A percentile compares a stretch with the other conserved stretches of the same genome.
Evolutionary conservation across 1,139 yeast genomes (phyloP).

Genomic region (Geotrichum histeridarum): DNA sequence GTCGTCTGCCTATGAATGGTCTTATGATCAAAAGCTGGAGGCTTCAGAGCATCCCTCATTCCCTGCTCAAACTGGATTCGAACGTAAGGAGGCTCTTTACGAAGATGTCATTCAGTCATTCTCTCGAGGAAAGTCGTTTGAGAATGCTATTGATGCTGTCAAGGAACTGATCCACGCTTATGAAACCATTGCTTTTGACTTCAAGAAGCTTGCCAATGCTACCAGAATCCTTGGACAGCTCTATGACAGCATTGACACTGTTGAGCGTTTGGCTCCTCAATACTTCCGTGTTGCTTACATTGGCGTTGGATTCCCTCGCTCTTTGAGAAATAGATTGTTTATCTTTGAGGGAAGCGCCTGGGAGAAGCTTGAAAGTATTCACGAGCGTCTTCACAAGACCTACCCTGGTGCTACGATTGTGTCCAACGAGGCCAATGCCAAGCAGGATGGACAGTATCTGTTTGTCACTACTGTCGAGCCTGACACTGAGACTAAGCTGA

Average conservation of each 20-base stretch:
- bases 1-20: conserved; percentile 77
- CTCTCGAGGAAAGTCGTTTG: conserved; percentile 66
- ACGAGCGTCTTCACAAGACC: conserved; percentile 64
- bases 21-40: conserved; percentile 53
- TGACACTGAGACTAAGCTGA: conserved; percentile 19
- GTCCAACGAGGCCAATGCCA: conserved; percentile 61
- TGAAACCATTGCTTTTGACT: conserved; percentile 67
- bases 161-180: conserved; percentile 75
- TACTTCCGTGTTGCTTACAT: conserved; percentile 75
- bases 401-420: conserved; percentile 82
- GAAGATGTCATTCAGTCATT: conserved; percentile 70
- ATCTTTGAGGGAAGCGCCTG: conserved; percentile 84
- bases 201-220: conserved; percentile 69
- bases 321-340: conserved; percentile 69
- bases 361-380: conserved; percentile 81
- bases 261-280: conserved; percentile 67
- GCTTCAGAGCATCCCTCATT: conserved; percentile 61
- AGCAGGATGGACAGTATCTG: conserved; percentile 66
- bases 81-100: conserved; percentile 69
- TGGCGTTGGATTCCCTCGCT: conserved; percentile 80
- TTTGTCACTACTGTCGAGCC: conserved; percentile 74
- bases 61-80: conserved; percentile 76
- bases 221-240: conserved; percentile 65
- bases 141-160: conserved; percentile 71
- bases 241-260: conserved; percentile 61